phyloP scores from a whole-genome alignment of 768 basidiomycete genomes.

The Aureoboletus auriporus region DNA sequence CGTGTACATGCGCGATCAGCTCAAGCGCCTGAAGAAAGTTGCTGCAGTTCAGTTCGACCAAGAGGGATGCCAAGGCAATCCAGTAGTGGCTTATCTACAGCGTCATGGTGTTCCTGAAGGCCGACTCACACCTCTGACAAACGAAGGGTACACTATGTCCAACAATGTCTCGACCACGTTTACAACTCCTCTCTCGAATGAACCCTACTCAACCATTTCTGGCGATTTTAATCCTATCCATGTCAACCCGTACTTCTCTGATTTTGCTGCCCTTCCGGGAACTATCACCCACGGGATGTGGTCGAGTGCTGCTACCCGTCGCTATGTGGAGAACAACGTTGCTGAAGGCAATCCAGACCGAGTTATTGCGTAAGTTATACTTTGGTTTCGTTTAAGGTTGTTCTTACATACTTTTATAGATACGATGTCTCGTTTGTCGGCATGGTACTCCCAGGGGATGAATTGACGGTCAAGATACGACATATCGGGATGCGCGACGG shows the following conservation, averaged over 20 bases:
- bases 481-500: conserved; percentile 92
- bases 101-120: conserved; percentile 85
- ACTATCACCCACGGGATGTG: conserved; percentile 99
- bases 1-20: conserved; percentile 82
- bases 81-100: conserved; percentile 88
- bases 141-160: conserved; percentile 84
- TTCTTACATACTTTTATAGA: conserved; percentile 34
- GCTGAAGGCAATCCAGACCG: conserved; percentile 91
- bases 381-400: neutral
- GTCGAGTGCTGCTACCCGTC: conserved; percentile 92
- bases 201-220: conserved; percentile 92
- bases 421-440: conserved; percentile 96
- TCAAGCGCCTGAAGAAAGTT: conserved; percentile 86
- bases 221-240: conserved; percentile 99
- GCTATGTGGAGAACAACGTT: conserved; percentile 88
- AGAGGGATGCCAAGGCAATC: conserved; percentile 89
- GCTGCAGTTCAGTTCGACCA: conserved; percentile 83
- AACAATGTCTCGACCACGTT: conserved; percentile 61
- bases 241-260: conserved; percentile 96
- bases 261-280: conserved; percentile 86
- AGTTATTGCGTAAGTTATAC: conserved; percentile 68
- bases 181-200: conserved; percentile 85
- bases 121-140: conserved; percentile 69
- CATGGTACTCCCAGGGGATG: conserved; percentile 92
- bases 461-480: conserved; percentile 80